phyloP scores from a whole-genome alignment of 768 basidiomycete genomes.

The Pleurotus citrinopileatus region DNA sequence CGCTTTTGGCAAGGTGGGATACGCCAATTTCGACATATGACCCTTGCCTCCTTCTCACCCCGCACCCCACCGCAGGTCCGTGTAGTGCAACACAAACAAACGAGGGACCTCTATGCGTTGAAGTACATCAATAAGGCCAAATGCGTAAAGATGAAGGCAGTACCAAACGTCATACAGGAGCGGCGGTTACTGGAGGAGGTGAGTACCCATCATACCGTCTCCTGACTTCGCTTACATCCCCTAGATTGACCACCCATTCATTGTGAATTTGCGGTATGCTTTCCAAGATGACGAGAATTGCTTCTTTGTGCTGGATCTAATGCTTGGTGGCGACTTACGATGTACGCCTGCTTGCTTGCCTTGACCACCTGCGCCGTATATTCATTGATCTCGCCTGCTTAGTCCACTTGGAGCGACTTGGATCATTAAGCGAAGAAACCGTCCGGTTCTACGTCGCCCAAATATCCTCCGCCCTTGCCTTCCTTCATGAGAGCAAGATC shows the following conservation, averaged over 20 bases:
- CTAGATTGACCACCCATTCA: constrained; percentile 92
- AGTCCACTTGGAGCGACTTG: constrained; percentile 90
- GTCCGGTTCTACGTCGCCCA: constrained; percentile 91
- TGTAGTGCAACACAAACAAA: constrained; percentile 98
- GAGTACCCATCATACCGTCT: constrained; percentile 8
- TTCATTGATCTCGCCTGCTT: constrained; percentile 12
- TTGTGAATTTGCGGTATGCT: constrained; percentile 93
- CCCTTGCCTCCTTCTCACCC: constrained; percentile 13
- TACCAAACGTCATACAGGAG: constrained; percentile 96
- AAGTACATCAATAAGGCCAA: constrained; percentile 99
- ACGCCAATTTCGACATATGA: background rate
- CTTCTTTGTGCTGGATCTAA: constrained; percentile 96
- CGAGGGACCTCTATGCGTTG: constrained; percentile 93
- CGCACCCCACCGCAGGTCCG: constrained; percentile 72
- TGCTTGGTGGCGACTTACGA: constrained; percentile 93
- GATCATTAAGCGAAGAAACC: constrained; percentile 67
- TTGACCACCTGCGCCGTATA: constrained; percentile 5
- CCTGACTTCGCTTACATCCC: constrained; percentile 6
- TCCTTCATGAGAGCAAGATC: constrained; percentile 89
- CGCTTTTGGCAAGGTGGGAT: constrained; percentile 91
- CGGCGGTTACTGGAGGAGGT: constrained; percentile 95
- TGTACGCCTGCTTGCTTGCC: constrained; percentile 48
- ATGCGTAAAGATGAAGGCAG: constrained; percentile 98
- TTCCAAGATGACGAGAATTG: constrained; percentile 99
- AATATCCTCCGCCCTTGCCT: constrained; percentile 82